Base-by-base conservation (phyloP, 2,329 filamentous ascomycete species). In the Epichloe sibirici region DNA sequence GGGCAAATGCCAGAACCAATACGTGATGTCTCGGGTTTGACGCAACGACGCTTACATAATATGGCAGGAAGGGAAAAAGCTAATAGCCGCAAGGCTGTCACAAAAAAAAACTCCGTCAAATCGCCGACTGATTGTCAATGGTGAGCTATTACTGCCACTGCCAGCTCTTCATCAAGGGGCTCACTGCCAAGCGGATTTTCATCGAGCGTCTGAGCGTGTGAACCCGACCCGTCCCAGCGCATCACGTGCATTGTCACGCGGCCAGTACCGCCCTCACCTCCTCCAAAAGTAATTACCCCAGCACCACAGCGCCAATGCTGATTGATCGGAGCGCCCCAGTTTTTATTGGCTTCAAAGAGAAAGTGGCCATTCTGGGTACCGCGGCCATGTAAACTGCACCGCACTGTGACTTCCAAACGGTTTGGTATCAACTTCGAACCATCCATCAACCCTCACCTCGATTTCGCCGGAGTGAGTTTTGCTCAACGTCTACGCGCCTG, bases 361-460 rank as follows among this genome's bases (percentile, higher is more conserved):
- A 57, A 50, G 55, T 48, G 51, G 51, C 51, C 53, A 23, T 48
- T 55, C 59, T 42, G 60, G 60, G 64, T 66, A 66, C 63, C 63
- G 57, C 45, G 61, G 59, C 61, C 60, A 62, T 65, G 61, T 59
- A 65, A 61, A 15, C 57, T 61, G 55, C 62, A 62, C 64, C 58
- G 51, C 48, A 61, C 53, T 61, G 65, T 65, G 65, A 69, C 66
- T 66, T 69, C 58, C 51, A 58, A 57, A 31, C 47, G 35, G 50
- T 31, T 39, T 49, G 45, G 31, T 38, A 38, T 28, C 43, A 49
- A 52, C 53, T 39, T 53, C 46, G 17, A 55, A 48, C 13, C 35
- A 28, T 48, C 44, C 21, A 35, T 23, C 38, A 49, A 17, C 17
- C 25, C 40, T 45, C 35, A 34, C 35, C 37, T 43, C 13, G 4